Evolutionary conservation across 1,284 basidiomycete genomes (phyloP).

Genomic region (Mrakiaceae sp.): DNA sequence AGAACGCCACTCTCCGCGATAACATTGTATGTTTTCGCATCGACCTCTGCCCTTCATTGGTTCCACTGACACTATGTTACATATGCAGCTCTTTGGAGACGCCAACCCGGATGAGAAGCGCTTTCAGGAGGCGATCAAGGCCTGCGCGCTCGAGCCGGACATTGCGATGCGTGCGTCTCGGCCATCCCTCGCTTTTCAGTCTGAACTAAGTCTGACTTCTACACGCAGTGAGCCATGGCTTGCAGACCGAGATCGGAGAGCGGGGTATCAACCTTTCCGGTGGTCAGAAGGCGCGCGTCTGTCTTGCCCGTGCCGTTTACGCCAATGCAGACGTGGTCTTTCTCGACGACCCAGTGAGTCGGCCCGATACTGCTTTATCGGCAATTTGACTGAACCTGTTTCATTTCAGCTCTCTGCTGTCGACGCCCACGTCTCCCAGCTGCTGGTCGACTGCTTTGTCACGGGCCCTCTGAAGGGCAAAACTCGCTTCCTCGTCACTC

Average conservation of each 20-base stretch:
- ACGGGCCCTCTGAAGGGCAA: conserved; percentile 46
- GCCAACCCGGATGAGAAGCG: conserved; percentile 19
- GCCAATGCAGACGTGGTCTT: conserved; percentile 41
- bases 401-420: conserved; percentile 32
- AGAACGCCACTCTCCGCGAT: conserved; percentile 51
- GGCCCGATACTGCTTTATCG: not conserved
- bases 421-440: conserved; percentile 40
- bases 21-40: conserved; percentile 22
- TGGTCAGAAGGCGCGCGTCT: conserved; percentile 49
- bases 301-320: conserved; percentile 64
- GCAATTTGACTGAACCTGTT: not conserved
- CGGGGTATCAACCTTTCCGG: conserved; percentile 43
- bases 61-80: conserved; percentile 16
- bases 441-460: conserved; percentile 44
- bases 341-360: conserved; percentile 47
- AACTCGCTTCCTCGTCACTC: conserved; percentile 61
- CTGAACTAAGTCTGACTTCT: not conserved
- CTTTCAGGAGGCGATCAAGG: conserved; percentile 21
- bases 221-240: conserved; percentile 20
- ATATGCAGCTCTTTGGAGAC: conserved; percentile 9
- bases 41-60: not conserved
- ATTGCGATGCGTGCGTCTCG: conserved; percentile 5
- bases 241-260: conserved; percentile 60
- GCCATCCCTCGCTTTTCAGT: not conserved
- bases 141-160: conserved; percentile 22